phyloP scores from a whole-genome alignment of 1,284 basidiomycete genomes.

The Papiliotrema nemorosa region DNA sequence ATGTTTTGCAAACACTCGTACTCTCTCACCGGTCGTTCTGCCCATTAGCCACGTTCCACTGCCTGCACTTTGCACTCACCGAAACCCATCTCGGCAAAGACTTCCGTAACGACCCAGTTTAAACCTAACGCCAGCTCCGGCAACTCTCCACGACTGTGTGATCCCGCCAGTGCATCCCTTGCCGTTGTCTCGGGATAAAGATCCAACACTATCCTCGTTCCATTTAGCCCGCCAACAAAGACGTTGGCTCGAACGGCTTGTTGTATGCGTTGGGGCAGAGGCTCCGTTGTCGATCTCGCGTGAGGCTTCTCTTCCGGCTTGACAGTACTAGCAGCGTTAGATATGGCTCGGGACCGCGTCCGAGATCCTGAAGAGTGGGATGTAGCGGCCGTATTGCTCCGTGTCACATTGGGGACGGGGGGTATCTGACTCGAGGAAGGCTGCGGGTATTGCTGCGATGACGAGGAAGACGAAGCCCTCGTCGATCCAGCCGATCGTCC shows the following conservation, averaged over 20 bases:
- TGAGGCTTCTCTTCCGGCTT: background rate
- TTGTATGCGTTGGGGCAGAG: slow-evolving; percentile 6
- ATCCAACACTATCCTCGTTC: slow-evolving; percentile 31
- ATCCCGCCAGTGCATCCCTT: slow-evolving; percentile 29
- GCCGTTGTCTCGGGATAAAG: slow-evolving; percentile 35
- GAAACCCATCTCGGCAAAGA: slow-evolving; percentile 42
- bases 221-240: slow-evolving; percentile 26
- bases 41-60: background rate
- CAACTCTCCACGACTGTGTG: slow-evolving; percentile 23
- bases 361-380: slow-evolving; percentile 2
- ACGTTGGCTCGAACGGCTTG: slow-evolving; percentile 13
- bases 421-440: background rate
- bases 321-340: background rate
- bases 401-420: slow-evolving; percentile 3
- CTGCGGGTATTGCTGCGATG: background rate
- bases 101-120: slow-evolving; percentile 43
- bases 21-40: slow-evolving; percentile 78
- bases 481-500: background rate
- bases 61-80: slow-evolving; percentile 23
- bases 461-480: background rate
- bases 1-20: slow-evolving; percentile 73
- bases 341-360: slow-evolving; percentile 2
- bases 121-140: slow-evolving; percentile 14
- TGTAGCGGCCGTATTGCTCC: slow-evolving; percentile 3
- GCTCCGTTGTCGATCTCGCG: slow-evolving; percentile 6